Conservation (phyloP, 2,329 filamentous ascomycete genomes). For the Aspergillus awamori region DNA sequence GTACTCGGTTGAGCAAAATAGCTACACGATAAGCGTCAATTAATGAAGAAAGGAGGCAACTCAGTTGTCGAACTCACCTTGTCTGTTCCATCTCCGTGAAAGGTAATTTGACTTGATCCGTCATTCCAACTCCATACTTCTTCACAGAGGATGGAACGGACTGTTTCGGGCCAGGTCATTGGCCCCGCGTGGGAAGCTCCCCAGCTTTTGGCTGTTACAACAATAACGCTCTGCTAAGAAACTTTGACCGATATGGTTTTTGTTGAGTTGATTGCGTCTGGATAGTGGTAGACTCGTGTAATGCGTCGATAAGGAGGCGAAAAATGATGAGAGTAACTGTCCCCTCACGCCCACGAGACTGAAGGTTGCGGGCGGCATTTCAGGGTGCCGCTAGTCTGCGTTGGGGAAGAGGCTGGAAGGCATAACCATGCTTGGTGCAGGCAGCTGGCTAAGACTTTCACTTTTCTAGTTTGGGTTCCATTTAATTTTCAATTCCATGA, state of each 20-base stretch:
- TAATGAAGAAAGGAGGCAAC: not conserved
- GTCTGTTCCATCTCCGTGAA: not conserved
- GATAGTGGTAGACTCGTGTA: too few relatives aligned
- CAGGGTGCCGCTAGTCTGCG: not conserved
- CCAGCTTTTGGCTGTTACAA: not conserved
- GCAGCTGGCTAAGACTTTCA: too few relatives aligned
- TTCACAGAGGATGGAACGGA: not conserved
- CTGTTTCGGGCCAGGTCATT: not conserved
- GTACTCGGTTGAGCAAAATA: not conserved
- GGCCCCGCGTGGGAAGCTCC: too few relatives aligned
- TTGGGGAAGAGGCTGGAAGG: not conserved
- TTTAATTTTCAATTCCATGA: too few relatives aligned
- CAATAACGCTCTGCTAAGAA: too few relatives aligned
- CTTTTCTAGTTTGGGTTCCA: too few relatives aligned
- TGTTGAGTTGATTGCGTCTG: too few relatives aligned
- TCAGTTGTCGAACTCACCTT: not conserved
- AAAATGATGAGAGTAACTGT: not conserved
- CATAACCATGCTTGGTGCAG: too few relatives aligned
- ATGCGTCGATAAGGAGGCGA: not conserved
- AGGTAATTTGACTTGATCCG: not conserved
- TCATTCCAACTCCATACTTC: not conserved
- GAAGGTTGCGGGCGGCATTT: not conserved
- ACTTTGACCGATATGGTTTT: too few relatives aligned
- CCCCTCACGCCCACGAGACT: too few relatives aligned
- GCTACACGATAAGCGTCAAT: not conserved